Evolutionary conservation across 148 eudicot species (phyloP).

Genomic region (Agrostemma githago): DNA sequence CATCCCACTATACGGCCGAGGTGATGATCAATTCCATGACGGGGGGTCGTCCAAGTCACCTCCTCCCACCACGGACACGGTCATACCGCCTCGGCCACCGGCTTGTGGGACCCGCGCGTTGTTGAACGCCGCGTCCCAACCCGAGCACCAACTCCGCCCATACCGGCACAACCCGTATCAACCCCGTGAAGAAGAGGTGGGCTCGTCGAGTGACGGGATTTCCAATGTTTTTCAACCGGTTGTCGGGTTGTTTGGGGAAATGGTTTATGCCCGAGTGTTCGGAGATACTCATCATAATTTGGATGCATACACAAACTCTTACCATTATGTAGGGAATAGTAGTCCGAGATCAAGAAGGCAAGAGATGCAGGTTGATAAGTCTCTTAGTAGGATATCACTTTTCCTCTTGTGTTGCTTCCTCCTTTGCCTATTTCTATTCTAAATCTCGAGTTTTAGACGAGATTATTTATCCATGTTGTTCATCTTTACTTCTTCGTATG

Average conservation of each 20-base stretch:
- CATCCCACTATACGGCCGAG: conserved; percentile 70
- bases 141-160: conserved; percentile 26
- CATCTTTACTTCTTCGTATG: too few species aligned
- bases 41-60: conserved; percentile 22
- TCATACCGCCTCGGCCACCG: conserved; percentile 61
- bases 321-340: conserved; percentile 30
- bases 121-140: conserved; percentile 29
- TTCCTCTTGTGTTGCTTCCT: conserved; percentile 63
- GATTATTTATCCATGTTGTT: background rate
- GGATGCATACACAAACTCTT: conserved; percentile 43
- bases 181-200: conserved; percentile 18
- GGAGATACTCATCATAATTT: conserved; percentile 49
- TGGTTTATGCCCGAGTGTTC: conserved; percentile 70
- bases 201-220: conserved; percentile 25
- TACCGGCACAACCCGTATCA: conserved; percentile 39
- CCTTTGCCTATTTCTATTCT: conserved; percentile 62
- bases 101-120: conserved; percentile 49
- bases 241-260: conserved; percentile 63
- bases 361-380: conserved; percentile 53
- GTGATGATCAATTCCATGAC: conserved; percentile 22
- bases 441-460: conserved; percentile 11
- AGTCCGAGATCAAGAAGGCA: conserved; percentile 57
- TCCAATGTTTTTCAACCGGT: conserved; percentile 30
- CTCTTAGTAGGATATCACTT: conserved; percentile 49
- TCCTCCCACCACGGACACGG: background rate